Base-by-base conservation (phyloP, 495 filamentous ascomycete genomes). In the Cenococcum geophilum region DNA sequence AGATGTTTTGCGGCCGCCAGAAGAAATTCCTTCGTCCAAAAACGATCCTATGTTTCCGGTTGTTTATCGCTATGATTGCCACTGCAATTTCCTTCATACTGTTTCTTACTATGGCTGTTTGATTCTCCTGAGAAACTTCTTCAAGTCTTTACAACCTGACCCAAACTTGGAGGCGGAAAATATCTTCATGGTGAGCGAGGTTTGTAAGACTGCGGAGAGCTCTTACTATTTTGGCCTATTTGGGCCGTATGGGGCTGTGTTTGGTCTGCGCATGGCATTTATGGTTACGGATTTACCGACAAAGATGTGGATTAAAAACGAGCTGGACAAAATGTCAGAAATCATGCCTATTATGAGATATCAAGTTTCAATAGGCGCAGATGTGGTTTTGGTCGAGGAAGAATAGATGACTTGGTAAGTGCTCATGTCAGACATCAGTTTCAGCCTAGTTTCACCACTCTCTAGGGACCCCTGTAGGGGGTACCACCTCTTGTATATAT, bases 61-160 rank as follows among this genome's bases (percentile, higher is more conserved):
- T 16, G 25, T 32, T 1, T 52, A 52, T 16, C 4, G 16, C 18
- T 52, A 25, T 32, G 14, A 27, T 10, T 8, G 21, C 18, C 4
- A 18, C 18, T 16, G 14, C 40, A 52, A 52, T 32, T 16, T 52
- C 1, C 25, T 52, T 20, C 25, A 16, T 32, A 27, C 49, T 10
- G 5, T 23, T 23, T 52, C 18, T 52, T 52, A 52, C 49, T 52
- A 52, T 16, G 49, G 49, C 10, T 52, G 49, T n/a, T 5, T 52
- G 21, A 52, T 52, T 11, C 25, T 52, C 10, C 22, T 52, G 1
- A 52, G 25, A 1, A 25, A 23, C 49, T 25, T 52, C 14, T 10
- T 32, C 8, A 23, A 32, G 10, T 16, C 6, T 32, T 12, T 32
- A 1, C 49, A 52, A 32, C 22, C 22, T 16, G 49, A 52, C 1